Conservation (phyloP, 768 basidiomycete species). For the Fomitopsis serialis region DNA sequence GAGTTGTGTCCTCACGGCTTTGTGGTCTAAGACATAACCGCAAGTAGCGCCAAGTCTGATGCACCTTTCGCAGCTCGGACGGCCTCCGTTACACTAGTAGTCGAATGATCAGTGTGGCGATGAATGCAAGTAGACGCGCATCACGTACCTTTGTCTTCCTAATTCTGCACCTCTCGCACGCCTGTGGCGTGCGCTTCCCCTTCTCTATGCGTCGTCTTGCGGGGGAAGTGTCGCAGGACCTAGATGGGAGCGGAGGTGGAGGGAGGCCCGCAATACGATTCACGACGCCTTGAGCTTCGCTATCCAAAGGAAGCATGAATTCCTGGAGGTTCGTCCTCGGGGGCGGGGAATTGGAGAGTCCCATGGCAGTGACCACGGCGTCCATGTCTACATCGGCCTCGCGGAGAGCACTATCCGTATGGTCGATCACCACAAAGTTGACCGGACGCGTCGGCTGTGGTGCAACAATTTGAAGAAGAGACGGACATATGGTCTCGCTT, state of each 20-base stretch:
- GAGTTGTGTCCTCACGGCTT: slow-evolving; percentile 2
- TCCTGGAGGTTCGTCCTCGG: background rate
- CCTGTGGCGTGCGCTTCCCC: slow-evolving; percentile 5
- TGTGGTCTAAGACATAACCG: slow-evolving; percentile 11
- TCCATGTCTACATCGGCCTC: background rate
- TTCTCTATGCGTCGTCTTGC: background rate
- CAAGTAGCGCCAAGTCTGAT: slow-evolving; percentile 4
- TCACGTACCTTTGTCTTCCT: slow-evolving; percentile 13
- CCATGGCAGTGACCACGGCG: background rate
- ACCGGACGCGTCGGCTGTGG: no score
- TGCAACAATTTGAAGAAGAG: no score
- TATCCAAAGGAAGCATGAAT: background rate
- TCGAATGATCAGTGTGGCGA: no score
- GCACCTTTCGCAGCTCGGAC: slow-evolving; percentile 9
- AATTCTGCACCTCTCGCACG: slow-evolving; percentile 13
- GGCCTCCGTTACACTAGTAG: slow-evolving; percentile 12
- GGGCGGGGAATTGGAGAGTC: background rate
- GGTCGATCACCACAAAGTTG: no score
- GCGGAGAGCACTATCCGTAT: no score
- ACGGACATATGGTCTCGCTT: no score
- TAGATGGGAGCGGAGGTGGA: background rate
- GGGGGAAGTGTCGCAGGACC: background rate
- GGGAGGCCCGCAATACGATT: background rate
- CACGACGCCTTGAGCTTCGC: background rate
- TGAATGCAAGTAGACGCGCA: no score